Base-by-base conservation (phyloP, 2,329 filamentous ascomycete species). In the Colletotrichum sp. region DNA sequence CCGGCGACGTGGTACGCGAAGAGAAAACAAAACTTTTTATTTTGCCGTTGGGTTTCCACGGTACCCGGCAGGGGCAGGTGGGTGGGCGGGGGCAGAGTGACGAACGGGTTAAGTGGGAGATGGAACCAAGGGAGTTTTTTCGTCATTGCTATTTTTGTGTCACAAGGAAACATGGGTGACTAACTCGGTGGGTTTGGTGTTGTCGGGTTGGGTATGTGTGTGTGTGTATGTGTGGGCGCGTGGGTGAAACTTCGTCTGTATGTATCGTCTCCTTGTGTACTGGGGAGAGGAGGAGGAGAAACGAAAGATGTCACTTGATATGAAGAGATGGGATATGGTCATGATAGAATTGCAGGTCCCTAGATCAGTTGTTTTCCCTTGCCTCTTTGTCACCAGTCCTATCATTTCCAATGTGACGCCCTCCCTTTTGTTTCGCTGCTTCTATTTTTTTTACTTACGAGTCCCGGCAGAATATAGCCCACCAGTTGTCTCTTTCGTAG, bases 401-500 rank as follows among this genome's bases (percentile, higher is more conserved):
- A 39, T 19, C 59, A 22, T 68, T 22, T 32, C 36, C 34, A n/a
- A 19, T 15, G 62, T 32, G 15, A 8, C 30, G 22, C 44, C 44
- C n/a, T 19, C 9, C 22, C 13, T 22, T 36, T 52, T 25, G 7
- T 5, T 39, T 25, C 15, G 7, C 59, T 65, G 30, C 30, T 29
- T 59, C 55, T 4, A 25, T 27, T 27, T 30, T 27, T 4, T 59
- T 25, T 9, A 13, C 30, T 61, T 61, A 74, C 11, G 72, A 52
- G 36, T 67, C 80, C 80, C 69, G 69, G 27, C 81, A 83, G 79
- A 85, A 86, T 82, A 98, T 93, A 70, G 93, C 95, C 96, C 96
- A 99, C 97, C 97, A 99, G 86, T 99, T 99, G 83, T 99, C 97
- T 87, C 93, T 96, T 83, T 99, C 97, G 85, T 99, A 99, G 39